These are phyloP conservation scores for Cymbopogon citratus DNA, from an alignment of 176 grass and related monocot genomes.

Conservation along the genomic window DNA sequence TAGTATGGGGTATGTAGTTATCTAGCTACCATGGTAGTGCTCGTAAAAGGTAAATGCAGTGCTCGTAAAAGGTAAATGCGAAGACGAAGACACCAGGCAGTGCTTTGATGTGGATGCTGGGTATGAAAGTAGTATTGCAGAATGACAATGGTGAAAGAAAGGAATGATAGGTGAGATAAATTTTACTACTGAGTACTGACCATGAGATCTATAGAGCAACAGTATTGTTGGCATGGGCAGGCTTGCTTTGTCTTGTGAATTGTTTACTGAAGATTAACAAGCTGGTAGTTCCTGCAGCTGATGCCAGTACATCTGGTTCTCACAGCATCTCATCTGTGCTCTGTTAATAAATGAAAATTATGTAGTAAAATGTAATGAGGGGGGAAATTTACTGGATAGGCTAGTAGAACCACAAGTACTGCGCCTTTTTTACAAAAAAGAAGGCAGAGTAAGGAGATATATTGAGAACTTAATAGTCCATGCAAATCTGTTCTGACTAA, in stretches of 20 bases:
- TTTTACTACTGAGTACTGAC: slow-evolving; percentile 11
- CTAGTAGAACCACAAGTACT: neutral
- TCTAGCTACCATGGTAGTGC: slow-evolving; percentile 17
- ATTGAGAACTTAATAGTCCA: neutral
- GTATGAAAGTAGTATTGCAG: neutral
- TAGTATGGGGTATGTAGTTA: too few relatives aligned
- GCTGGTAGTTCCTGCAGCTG: slow-evolving; percentile 33
- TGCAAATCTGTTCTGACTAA: slow-evolving; percentile 13
- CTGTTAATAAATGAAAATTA: slow-evolving; percentile 9
- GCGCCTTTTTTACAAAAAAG: neutral
- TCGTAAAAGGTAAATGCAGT: slow-evolving; percentile 25
- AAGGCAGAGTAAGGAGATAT: neutral
- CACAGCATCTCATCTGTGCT: slow-evolving; percentile 22
- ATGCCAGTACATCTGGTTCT: slow-evolving; percentile 21
- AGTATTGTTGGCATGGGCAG: slow-evolving; percentile 8
- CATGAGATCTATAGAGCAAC: slow-evolving; percentile 23
- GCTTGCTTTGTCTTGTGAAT: slow-evolving; percentile 20
- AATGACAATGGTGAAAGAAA: neutral
- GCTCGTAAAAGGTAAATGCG: slow-evolving; percentile 20
- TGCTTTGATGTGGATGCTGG: neutral
- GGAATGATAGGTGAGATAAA: neutral
- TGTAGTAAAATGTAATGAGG: slow-evolving; percentile 5
- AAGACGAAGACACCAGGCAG: slow-evolving; percentile 1
- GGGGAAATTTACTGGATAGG: slow-evolving; percentile 14
- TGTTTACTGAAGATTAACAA: slow-evolving; percentile 33